Conservation (phyloP, 176 grass and related monocot species). For the Miscanthus lutarioriparius region DNA sequence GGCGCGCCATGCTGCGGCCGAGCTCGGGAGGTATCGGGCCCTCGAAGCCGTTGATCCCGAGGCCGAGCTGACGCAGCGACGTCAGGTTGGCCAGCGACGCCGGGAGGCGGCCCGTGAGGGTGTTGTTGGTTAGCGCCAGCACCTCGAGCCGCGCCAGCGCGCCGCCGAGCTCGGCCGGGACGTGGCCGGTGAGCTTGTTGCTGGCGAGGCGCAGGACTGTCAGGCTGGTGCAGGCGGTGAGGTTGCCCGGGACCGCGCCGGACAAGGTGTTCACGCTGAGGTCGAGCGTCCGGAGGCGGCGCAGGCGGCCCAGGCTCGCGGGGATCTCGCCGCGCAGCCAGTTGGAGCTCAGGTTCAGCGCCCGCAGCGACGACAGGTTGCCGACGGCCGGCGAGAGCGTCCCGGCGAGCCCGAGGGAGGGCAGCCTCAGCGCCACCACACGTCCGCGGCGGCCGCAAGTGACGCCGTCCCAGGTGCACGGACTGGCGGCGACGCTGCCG, state of each 20-base stretch:
- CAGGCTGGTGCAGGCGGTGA: neutral
- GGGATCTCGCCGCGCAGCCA: neutral
- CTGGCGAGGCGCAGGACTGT: neutral
- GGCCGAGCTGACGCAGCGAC: neutral
- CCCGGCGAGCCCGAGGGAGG: neutral
- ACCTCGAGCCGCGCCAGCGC: neutral
- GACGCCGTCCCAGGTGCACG: constrained; percentile 8
- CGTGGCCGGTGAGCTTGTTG: neutral
- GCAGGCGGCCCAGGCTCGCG: neutral
- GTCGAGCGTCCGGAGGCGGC: neutral
- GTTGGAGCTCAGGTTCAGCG: neutral
- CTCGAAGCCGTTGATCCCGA: neutral
- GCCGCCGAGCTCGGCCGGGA: neutral
- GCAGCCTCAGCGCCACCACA: neutral
- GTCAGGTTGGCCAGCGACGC: constrained; percentile 14
- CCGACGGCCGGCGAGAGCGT: neutral
- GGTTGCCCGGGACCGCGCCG: constrained; percentile 3
- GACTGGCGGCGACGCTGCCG: neutral
- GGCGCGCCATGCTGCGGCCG: neutral
- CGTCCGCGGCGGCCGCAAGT: neutral
- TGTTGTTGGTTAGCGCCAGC: neutral
- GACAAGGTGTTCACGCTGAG: constrained; percentile 1
- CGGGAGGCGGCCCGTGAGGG: neutral
- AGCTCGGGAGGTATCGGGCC: neutral
- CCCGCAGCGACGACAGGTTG: neutral